A percentile compares a stretch with the other conserved stretches of the same genome.
Evolutionary conservation across 2,329 filamentous ascomycete species (phyloP).

Genomic region (Aspergillus phoenicis): DNA sequence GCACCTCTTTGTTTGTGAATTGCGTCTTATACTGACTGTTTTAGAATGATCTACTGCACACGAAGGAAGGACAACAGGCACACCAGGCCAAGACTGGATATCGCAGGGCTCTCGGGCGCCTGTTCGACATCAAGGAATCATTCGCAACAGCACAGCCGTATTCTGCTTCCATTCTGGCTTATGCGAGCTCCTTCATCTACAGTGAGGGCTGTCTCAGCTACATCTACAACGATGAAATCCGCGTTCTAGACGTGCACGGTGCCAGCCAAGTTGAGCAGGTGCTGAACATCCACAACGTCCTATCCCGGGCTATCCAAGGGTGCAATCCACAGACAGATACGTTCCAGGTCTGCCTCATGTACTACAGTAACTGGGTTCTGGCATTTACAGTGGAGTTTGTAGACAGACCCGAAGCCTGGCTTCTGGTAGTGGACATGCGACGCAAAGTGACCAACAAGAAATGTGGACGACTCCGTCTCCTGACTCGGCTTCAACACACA

Average conservation of each 20-base stretch:
- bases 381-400: slow-evolving; percentile 59
- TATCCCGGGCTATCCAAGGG: slow-evolving; percentile 35
- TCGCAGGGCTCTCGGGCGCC: slow-evolving; percentile 58
- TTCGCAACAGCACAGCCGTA: slow-evolving; percentile 65
- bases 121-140: slow-evolving; percentile 64
- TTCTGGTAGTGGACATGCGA: slow-evolving; percentile 56
- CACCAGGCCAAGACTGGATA: slow-evolving; percentile 45
- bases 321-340: slow-evolving; percentile 36
- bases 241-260: slow-evolving; percentile 61
- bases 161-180: slow-evolving; percentile 60
- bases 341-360: slow-evolving; percentile 57
- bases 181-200: slow-evolving; percentile 65
- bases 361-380: slow-evolving; percentile 61
- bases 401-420: slow-evolving; percentile 49
- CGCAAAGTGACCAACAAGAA: slow-evolving; percentile 20
- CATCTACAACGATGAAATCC: slow-evolving; percentile 55
- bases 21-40: slow-evolving; percentile 16
- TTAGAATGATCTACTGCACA: slow-evolving; percentile 47
- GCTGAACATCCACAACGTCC: slow-evolving; percentile 55
- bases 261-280: slow-evolving; percentile 56
- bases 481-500: slow-evolving; percentile 48
- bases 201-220: slow-evolving; percentile 67
- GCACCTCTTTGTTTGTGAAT: slow-evolving; percentile 1
- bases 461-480: slow-evolving; percentile 46
- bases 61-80: slow-evolving; percentile 50